Conservation (phyloP, 1,284 basidiomycete genomes). For the Trametes hirsuta region DNA sequence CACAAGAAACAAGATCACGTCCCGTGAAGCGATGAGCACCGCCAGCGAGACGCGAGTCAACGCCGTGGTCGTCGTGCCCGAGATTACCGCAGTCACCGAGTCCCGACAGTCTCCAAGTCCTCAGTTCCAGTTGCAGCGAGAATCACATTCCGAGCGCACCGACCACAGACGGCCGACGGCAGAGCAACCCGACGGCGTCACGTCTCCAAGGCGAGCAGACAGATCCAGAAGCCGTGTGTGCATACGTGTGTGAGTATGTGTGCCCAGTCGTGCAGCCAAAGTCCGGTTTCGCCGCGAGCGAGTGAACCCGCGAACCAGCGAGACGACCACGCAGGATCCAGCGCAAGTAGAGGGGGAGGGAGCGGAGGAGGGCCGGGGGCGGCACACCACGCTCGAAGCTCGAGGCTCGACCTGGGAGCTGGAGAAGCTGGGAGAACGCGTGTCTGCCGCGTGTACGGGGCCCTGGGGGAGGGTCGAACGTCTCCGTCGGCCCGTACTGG, state of each 20-base stretch:
- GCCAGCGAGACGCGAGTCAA: background rate
- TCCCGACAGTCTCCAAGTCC: background rate
- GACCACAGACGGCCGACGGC: background rate
- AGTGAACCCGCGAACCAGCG: background rate
- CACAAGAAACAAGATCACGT: too few relatives aligned
- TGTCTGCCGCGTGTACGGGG: conserved; percentile 3
- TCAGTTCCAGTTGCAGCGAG: background rate
- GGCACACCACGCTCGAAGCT: conserved; percentile 1
- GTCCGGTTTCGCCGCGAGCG: background rate
- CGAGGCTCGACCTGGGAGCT: background rate
- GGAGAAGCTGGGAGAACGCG: background rate
- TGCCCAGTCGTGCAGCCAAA: background rate
- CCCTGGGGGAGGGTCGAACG: background rate
- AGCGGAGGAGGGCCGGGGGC: background rate
- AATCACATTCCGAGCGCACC: background rate
- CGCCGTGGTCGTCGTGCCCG: background rate
- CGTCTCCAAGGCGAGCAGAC: background rate
- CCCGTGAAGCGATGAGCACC: background rate
- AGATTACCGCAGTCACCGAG: background rate
- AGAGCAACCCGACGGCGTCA: background rate
- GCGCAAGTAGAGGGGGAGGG: background rate
- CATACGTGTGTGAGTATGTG: background rate
- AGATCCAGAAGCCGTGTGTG: background rate
- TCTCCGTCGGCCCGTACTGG: background rate
- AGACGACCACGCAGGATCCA: background rate